Base-by-base conservation (phyloP, 148 eudicot species). In the Gaultheria prostrata region DNA sequence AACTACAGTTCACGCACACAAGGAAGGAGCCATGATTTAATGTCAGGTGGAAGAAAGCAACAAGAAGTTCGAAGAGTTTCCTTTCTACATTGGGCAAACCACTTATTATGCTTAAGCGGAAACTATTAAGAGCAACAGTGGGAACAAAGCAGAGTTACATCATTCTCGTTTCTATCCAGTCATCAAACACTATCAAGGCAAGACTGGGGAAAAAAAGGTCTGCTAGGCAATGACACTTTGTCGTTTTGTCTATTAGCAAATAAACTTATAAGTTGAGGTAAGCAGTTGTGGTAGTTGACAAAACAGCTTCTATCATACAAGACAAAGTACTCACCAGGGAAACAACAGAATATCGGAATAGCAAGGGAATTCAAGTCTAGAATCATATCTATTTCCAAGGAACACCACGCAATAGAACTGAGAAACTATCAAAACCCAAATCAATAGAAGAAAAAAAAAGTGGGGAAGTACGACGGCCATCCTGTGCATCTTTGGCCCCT, bases 21-120 rank as follows among this genome's bases (percentile, higher is more conserved):
- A 1, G 46, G 76, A 49, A 74, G 30, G 78, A 48, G 56, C 54
- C 78, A 76, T n/a, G 56, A 76, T 14, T 46, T 76, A 76, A 46
- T 76, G 48, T n/a, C 32, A 48, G 21, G 78, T 48, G 17, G 54
- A 24, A 76, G 12, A 75, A 46, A 9, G 78, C 50, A 76, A 24
- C 8, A 28, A 76, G 15, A n/a, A 76, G 32, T 11, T 76, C 30
- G 20, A 76, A 24, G 35, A 28, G 20, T 49, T 49, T 50, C 20
- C 56, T 76, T 49, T 76, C 28, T n/a, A n/a, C 79, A 46, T 11
- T 48, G 28, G 79, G 57, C 71, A 46, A 71, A 76, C 32, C 14
- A 12, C 15, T 46, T 73, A 75, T 43, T 20, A 12, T 14, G 57
- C n/a, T 14, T 49, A 48, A 49, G 21, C 21, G 26, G 20, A 24